A percentile compares a stretch with the other conserved stretches of the same genome.
phyloP scores from a whole-genome alignment of 2,329 filamentous ascomycete genomes.

The Trichoderma sp. region DNA sequence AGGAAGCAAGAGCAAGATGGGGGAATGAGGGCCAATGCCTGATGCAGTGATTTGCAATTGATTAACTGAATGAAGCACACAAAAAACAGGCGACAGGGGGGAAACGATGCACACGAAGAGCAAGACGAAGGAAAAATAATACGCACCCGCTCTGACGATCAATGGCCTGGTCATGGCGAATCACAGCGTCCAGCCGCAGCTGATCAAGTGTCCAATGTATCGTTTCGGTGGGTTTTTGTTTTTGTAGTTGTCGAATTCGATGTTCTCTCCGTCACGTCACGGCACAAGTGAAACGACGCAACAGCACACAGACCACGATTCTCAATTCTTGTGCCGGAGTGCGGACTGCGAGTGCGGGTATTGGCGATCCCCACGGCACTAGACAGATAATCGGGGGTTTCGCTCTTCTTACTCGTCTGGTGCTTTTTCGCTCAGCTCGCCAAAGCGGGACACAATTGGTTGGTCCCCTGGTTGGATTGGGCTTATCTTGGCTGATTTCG shows the following conservation, averaged over 20 bases:
- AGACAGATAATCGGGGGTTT: neutral
- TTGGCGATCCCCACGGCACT: slow-evolving; percentile 16
- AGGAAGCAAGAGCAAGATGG: neutral
- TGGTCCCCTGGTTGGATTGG: neutral
- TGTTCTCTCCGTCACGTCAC: neutral
- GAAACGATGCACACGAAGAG: neutral
- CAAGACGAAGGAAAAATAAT: slow-evolving; percentile 19
- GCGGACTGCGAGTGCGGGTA: neutral
- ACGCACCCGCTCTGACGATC: slow-evolving; percentile 63
- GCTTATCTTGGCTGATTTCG: neutral
- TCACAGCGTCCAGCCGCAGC: slow-evolving; percentile 14
- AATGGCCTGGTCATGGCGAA: slow-evolving; percentile 59
- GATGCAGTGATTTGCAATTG: neutral
- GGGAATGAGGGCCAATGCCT: neutral
- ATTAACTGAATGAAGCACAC: neutral
- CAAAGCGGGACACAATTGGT: neutral
- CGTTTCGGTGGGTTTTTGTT: neutral
- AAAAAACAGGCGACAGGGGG: neutral
- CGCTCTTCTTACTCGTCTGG: neutral
- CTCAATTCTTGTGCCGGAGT: neutral
- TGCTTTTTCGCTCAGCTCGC: neutral
- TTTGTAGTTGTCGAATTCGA: neutral
- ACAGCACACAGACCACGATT: neutral
- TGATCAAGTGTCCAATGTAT: neutral
- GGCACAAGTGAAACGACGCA: neutral